phyloP scores from a whole-genome alignment of 176 grass and related monocot species.

The Rhynchospora pubera region DNA sequence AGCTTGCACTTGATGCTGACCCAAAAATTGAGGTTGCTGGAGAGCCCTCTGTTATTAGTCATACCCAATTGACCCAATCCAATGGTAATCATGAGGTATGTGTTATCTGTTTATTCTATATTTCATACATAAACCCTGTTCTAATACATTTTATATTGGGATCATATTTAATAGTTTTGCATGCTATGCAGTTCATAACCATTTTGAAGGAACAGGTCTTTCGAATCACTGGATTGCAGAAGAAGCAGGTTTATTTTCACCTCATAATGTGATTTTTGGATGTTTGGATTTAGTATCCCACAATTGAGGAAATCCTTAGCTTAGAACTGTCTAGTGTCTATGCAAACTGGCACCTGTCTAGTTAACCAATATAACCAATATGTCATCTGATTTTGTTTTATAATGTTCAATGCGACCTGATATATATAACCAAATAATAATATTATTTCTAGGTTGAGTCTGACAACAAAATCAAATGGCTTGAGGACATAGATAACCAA shows the following conservation, averaged over 20 bases:
- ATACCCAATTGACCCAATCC: not conserved
- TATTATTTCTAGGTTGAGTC: constrained; percentile 44
- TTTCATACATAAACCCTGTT: not conserved
- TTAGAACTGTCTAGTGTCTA: not conserved
- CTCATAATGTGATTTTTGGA: not conserved
- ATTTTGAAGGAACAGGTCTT: constrained; percentile 39
- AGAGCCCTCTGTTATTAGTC: not conserved
- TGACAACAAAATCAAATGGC: constrained; percentile 51
- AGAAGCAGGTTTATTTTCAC: constrained; percentile 49
- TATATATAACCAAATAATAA: not conserved
- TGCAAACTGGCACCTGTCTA: not conserved
- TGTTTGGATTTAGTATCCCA: too few relatives aligned
- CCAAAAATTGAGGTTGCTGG: not conserved
- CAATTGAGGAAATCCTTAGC: not conserved
- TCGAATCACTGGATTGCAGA: constrained; percentile 39
- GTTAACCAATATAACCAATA: not conserved
- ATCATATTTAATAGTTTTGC: constrained; percentile 26
- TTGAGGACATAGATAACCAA: constrained; percentile 41
- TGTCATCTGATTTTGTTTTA: not conserved
- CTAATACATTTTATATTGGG: constrained; percentile 14
- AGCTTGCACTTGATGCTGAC: not conserved
- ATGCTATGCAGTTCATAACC: constrained; percentile 40
- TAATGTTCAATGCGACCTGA: not conserved
- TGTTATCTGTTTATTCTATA: not conserved
- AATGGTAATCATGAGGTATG: constrained; percentile 10